Evolutionary conservation across 2,329 filamentous ascomycete species (phyloP), one percentile per base, ranked within the genome.

Genomic region (Cryoendolithus antarcticus): DNA sequence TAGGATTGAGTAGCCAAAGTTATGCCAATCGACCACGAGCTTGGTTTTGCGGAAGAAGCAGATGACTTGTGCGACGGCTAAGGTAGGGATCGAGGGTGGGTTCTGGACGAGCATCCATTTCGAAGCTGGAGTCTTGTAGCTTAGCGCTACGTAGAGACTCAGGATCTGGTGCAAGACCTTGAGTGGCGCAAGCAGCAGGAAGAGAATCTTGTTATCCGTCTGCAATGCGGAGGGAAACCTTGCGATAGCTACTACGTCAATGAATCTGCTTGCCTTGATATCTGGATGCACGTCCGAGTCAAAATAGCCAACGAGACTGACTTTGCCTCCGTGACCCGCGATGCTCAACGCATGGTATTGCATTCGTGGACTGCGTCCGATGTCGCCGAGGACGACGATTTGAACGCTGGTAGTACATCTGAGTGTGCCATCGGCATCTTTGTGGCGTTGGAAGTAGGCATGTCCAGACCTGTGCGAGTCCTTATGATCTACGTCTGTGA

Each of bases 261-360:
- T 82, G 29, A 74, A 69, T 9, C 77, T 67, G 51, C 81, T 79
- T 7, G 73, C 69, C 32, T 77, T 61, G 37, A 98, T 72, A 35
- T 85, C 82, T 1, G 88, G 83, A 54, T 93, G 80, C 36, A 85
- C 71, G 13, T 84, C 73, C 12, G 86, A 91, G 57, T 94, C 91
- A 57, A 80, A 70, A 57, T 95, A 96, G 34, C 89, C 91, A 50
- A 98, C 80, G 9, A 98, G 66, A 57, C 89, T 79, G 12, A 95
- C 89, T 28, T 72, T 71, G 5, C 78, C 81, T 15, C 85, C 85
- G 55, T 86, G 78, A 52, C 80, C 82, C 31, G 86, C 85, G 53
- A 96, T 78, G 58, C 89, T 96, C 50, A 94, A 68, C 11, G 89
- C 89, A 71, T 98, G 91, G 53, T 98, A 96, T 57, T 95, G 88